These are phyloP conservation scores for Rhodotorula paludigena DNA, from an alignment of 768 basidiomycete genomes.

Conservation along the genomic window DNA sequence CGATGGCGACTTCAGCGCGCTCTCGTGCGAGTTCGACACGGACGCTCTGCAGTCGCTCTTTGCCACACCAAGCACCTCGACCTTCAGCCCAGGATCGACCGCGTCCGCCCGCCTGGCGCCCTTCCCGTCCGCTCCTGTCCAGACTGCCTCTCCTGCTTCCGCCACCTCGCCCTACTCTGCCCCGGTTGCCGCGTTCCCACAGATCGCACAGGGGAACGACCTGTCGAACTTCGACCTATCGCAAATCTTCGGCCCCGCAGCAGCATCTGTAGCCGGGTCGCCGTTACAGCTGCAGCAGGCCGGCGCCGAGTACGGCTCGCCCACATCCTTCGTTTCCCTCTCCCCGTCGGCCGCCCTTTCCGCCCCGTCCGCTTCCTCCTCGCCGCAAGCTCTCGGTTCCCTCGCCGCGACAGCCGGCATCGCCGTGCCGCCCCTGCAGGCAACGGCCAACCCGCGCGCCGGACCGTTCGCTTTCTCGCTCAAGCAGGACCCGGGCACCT, in stretches of 20 bases:
- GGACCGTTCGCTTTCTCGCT: background rate
- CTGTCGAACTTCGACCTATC: background rate
- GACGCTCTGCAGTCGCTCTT: slow-evolving; percentile 1
- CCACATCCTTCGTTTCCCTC: background rate
- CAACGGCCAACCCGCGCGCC: background rate
- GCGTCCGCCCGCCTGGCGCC: background rate
- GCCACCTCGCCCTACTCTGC: background rate
- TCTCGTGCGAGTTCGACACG: slow-evolving; percentile 13
- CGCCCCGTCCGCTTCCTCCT: background rate
- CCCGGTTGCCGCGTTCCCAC: background rate
- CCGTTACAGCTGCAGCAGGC: no score
- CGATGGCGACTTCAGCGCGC: background rate
- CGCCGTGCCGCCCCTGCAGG: background rate
- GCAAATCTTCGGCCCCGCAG: background rate
- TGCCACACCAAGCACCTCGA: no score
- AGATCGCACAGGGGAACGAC: background rate
- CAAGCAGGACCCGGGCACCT: background rate
- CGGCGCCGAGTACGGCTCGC: slow-evolving; percentile 3
- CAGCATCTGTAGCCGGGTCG: background rate
- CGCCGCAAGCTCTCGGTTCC: background rate
- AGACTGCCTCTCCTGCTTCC: slow-evolving; percentile 15
- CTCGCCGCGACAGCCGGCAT: slow-evolving; percentile 28
- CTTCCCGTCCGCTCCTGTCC: background rate
- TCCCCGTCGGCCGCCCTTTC: background rate
- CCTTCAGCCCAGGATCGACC: background rate